Evolutionary conservation across 1,284 basidiomycete genomes (phyloP).

Genomic region (Ceraceosorus bombacis): DNA sequence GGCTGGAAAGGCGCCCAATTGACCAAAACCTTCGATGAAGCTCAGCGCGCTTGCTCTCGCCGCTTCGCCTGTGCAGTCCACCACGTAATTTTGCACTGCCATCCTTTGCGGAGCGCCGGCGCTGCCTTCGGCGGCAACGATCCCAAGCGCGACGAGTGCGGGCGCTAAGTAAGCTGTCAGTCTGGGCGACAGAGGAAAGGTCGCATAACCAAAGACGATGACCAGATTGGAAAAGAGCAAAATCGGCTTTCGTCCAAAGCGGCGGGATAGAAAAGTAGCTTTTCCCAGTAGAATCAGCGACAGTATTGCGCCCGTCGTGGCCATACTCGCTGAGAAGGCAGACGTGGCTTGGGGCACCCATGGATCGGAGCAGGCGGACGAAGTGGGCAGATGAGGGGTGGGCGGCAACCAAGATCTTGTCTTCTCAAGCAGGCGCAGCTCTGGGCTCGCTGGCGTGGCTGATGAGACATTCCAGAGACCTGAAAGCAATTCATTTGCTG

Average conservation of each 20-base stretch:
- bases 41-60: conserved; percentile 31
- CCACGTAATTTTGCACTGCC: conserved; percentile 41
- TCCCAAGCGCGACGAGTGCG: conserved; percentile 25
- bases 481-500: background rate
- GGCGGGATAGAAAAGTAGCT: conserved; percentile 23
- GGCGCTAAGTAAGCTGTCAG: conserved; percentile 26
- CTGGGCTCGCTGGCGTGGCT: too few relatives aligned
- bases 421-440: background rate
- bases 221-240: conserved; percentile 27
- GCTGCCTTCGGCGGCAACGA: conserved; percentile 33
- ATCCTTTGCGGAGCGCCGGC: conserved; percentile 35
- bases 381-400: conserved; percentile 30
- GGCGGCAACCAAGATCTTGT: conserved; percentile 4
- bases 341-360: conserved; percentile 37
- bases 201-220: conserved; percentile 26
- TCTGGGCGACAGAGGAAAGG: conserved; percentile 27
- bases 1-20: conserved; percentile 37
- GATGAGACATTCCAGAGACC: too few relatives aligned
- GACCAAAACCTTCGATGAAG: conserved; percentile 42
- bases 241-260: conserved; percentile 36
- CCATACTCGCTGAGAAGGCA: conserved; percentile 35
- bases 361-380: conserved; percentile 25
- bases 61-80: conserved; percentile 36
- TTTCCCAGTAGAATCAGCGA: conserved; percentile 30
- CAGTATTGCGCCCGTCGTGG: conserved; percentile 32